Base-by-base conservation (phyloP, 306 rosid genomes). In the Glycyrrhiza uralensis region DNA sequence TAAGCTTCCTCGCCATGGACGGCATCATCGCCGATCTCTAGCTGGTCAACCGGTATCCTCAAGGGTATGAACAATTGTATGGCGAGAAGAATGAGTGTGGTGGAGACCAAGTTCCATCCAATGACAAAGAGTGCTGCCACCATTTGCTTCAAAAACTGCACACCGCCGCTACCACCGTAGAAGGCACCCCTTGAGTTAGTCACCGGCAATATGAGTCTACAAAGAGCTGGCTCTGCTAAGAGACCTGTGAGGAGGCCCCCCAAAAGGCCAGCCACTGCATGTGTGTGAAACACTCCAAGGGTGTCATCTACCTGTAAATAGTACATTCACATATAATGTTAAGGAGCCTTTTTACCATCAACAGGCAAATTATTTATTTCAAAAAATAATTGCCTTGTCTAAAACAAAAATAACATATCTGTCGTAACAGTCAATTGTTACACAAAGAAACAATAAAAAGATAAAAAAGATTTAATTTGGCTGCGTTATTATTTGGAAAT, bases 231-330 rank as follows among this genome's bases (percentile, higher is more conserved):
- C 60, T 72, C 77, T 19, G 77, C 77, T 9, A 72, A 45, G 50
- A 72, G 70, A 46, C 51, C 69, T 26, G 76, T 71, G 56, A 71
- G 66, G 41, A 39, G 66, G 13, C 56, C 55, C 19, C 76, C 76
- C 44, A 71, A 71, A 22, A 71, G 66, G 19, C 66, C 76, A 55
- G 76, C 76, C 66, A 71, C 76, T 0, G 66, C 76, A 12, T 71
- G 76, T 55, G 74, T 68, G 56, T 71, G 76, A 39, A 55, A 71
- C 18, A 71, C 76, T 71, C 76, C 76, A 26, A 71, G 66, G 18
- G 76, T 41, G 13, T 71, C 76, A 55, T 71, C 76, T 39, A 71
- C 76, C 76, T 71, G 9, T 35, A 12, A 35, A 5, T 38, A 29
- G 15, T 14, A 66, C 10, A 66, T 12, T 9, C 26, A n/a, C n/a